phyloP scores from a whole-genome alignment of 768 basidiomycete species.

The Sarcodon sp. region DNA sequence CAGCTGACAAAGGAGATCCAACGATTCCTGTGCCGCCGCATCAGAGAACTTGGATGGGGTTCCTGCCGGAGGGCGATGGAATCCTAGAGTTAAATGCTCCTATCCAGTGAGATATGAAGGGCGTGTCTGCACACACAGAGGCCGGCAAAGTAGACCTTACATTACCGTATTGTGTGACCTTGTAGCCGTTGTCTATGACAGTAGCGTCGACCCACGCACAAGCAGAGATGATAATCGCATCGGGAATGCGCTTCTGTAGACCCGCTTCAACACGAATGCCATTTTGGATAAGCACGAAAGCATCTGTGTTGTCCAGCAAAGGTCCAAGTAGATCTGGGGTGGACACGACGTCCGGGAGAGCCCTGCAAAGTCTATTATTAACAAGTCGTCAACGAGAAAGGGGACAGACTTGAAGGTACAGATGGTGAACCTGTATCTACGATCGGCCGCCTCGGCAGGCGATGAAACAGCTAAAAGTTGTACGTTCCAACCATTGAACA shows the following conservation, averaged over 20 bases:
- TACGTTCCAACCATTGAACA: neutral
- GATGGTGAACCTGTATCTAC: constrained; percentile 13
- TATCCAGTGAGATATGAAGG: neutral
- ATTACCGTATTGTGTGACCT: constrained; percentile 12
- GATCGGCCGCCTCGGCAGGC: constrained; percentile 17
- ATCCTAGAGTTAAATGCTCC: constrained; percentile 16
- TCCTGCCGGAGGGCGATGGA: constrained; percentile 9
- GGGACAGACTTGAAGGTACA: constrained; percentile 13
- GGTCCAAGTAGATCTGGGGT: constrained; percentile 15
- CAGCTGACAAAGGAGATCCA: constrained; percentile 10
- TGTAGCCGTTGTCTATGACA: constrained; percentile 13
- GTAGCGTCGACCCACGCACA: constrained; percentile 23
- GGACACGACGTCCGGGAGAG: constrained; percentile 10
- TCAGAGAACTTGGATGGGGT: constrained; percentile 1
- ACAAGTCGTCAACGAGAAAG: neutral
- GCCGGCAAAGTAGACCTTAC: constrained; percentile 1
- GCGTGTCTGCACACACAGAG: neutral
- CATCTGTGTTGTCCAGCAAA: constrained; percentile 7
- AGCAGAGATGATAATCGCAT: constrained; percentile 14
- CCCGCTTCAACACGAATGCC: constrained; percentile 20
- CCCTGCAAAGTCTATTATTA: neutral
- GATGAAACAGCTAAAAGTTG: constrained; percentile 10
- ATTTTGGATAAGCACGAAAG: constrained; percentile 20
- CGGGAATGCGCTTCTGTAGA: constrained; percentile 2
- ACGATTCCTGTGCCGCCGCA: constrained; percentile 1